phyloP scores from a whole-genome alignment of 1,284 basidiomycete species.

The Quambalaria eucalypti region DNA sequence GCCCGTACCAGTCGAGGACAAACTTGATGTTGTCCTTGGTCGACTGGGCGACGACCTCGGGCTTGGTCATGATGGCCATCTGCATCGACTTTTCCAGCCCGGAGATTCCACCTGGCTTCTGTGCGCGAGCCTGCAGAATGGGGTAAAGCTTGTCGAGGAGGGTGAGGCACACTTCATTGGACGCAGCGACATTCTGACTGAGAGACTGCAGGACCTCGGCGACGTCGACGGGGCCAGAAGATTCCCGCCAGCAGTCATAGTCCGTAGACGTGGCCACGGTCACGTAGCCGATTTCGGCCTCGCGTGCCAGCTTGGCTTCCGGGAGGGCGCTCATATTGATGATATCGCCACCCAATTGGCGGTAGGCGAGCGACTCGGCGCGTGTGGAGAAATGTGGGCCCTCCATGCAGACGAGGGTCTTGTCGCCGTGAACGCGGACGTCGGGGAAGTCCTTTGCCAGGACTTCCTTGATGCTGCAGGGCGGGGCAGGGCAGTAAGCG shows the following conservation, averaged over 20 bases:
- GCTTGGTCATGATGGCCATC: conserved; percentile 63
- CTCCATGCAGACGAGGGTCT: conserved; percentile 92
- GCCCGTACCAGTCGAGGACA: conserved; percentile 54
- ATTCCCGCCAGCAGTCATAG: conserved; percentile 56
- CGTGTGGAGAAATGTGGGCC: conserved; percentile 86
- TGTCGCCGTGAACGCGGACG: conserved; percentile 58
- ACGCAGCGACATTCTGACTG: conserved; percentile 71
- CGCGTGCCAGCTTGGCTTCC: conserved; percentile 87
- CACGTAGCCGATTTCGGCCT: conserved; percentile 67
- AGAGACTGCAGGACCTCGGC: conserved; percentile 81
- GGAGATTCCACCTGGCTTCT: conserved; percentile 14
- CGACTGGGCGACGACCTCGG: conserved; percentile 57
- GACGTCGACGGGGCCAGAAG: conserved; percentile 72
- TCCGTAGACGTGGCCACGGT: conserved; percentile 49
- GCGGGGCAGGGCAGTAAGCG: not conserved
- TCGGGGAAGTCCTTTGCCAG: conserved; percentile 1
- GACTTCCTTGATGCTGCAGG: not conserved
- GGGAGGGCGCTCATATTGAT: conserved; percentile 78
- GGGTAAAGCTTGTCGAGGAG: conserved; percentile 68
- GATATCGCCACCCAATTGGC: conserved; percentile 67
- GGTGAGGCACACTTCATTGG: conserved; percentile 60
- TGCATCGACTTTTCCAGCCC: conserved; percentile 25
- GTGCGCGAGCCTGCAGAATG: conserved; percentile 18
- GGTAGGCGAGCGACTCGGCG: conserved; percentile 90
- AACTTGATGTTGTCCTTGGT: conserved; percentile 67